Evolutionary conservation across 306 rosid genomes (phyloP).

Genomic region (Castanospermum australe): DNA sequence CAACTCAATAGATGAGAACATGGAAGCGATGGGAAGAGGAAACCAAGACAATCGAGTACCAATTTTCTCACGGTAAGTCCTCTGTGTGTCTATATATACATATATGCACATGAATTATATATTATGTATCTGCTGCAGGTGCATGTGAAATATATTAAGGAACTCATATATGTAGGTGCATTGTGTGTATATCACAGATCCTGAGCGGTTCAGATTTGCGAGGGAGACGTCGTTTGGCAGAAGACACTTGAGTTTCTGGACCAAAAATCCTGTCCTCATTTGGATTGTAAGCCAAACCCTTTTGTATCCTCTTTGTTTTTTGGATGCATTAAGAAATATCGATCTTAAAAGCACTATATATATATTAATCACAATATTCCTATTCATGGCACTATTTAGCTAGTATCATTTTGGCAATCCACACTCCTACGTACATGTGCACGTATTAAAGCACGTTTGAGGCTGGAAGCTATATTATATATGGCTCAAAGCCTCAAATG

Average conservation of each 20-base stretch:
- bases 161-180: not conserved
- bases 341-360: too few relatives aligned
- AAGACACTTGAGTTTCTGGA: conserved; percentile 83
- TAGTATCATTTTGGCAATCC: too few relatives aligned
- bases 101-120: not conserved
- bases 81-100: too few relatives aligned
- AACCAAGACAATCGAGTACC: conserved; percentile 73
- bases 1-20: conserved; percentile 62
- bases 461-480: too few relatives aligned
- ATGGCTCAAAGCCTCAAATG: too few relatives aligned
- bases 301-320: not conserved
- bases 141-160: too few relatives aligned
- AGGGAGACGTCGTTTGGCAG: conserved; percentile 92
- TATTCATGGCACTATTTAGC: too few relatives aligned
- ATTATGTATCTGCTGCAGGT: not conserved
- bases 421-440: too few relatives aligned
- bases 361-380: too few relatives aligned
- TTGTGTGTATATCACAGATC: conserved; percentile 49
- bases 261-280: conserved; percentile 59
- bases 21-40: conserved; percentile 95
- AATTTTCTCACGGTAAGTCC: conserved; percentile 75
- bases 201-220: conserved; percentile 86
- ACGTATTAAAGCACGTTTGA: too few relatives aligned
- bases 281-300: conserved; percentile 76
- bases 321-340: too few relatives aligned